These are phyloP conservation scores for Penicillium desertorum DNA, from an alignment of 495 filamentous ascomycete genomes.

Conservation along the genomic window DNA sequence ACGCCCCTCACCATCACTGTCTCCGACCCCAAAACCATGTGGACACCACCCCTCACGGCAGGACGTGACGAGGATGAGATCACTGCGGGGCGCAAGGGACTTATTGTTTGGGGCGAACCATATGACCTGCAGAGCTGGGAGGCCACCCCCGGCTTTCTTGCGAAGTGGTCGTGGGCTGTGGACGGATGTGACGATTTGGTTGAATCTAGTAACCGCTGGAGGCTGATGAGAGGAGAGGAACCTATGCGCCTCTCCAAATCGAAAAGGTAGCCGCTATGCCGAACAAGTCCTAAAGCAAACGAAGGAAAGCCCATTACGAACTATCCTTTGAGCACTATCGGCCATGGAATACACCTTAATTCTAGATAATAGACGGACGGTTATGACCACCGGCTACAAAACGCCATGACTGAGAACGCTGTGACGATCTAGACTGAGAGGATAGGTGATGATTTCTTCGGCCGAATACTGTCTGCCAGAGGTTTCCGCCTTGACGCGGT, in stretches of 20 bases:
- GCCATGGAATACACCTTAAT: too few relatives aligned
- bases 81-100: constrained; percentile 1
- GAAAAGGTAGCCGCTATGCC: too few relatives aligned
- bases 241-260: neutral
- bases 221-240: constrained; percentile 9
- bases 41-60: neutral
- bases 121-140: constrained; percentile 9
- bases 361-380: too few relatives aligned
- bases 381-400: too few relatives aligned
- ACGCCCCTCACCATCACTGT: neutral
- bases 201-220: constrained; percentile 16
- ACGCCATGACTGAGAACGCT: too few relatives aligned
- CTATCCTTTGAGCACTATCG: too few relatives aligned
- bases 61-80: constrained; percentile 9
- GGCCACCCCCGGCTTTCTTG: constrained; percentile 16
- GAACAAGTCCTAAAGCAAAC: too few relatives aligned
- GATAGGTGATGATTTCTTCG: too few relatives aligned
- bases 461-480: too few relatives aligned
- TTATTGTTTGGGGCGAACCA: constrained; percentile 18
- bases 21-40: neutral
- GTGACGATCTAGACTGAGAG: too few relatives aligned
- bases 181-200: constrained; percentile 15
- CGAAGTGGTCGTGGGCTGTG: constrained; percentile 13
- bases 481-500: too few relatives aligned
- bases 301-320: too few relatives aligned